Evolutionary conservation across 495 filamentous ascomycete genomes (phyloP).

Genomic region (Podospora pseudopauciseta): DNA sequence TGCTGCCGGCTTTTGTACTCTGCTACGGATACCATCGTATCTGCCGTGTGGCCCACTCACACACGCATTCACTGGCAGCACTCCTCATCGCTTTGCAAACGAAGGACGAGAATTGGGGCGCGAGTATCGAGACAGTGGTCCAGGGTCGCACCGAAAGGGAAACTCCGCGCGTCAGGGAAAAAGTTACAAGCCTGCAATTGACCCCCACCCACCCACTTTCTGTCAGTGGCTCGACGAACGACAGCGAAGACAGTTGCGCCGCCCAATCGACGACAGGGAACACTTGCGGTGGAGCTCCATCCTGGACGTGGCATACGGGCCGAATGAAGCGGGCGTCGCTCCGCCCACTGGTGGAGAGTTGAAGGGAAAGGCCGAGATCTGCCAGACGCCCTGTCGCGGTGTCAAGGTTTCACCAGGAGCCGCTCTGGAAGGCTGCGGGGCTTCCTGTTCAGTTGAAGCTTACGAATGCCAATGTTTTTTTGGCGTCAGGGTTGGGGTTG

Average conservation of each 20-base stretch:
- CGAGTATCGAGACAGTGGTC: too few species aligned
- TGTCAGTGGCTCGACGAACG: neutral
- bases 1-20: neutral
- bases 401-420: neutral
- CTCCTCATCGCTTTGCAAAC: neutral
- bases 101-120: neutral
- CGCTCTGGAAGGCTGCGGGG: too few species aligned
- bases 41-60: neutral
- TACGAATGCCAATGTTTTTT: neutral
- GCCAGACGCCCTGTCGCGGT: neutral
- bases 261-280: neutral
- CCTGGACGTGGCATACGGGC: constrained; percentile 2
- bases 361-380: neutral
- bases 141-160: neutral
- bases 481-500: neutral
- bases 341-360: neutral
- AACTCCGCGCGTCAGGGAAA: neutral
- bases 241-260: neutral
- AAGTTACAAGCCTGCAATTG: neutral
- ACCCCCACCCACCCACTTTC: neutral
- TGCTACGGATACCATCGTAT: neutral
- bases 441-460: neutral
- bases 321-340: constrained; percentile 5
- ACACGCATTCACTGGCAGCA: neutral
- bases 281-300: neutral